Percentiles rank a stretch among this genome's conserved stretches.
These are phyloP conservation scores for Stromatinia cepivora DNA, from an alignment of 2,329 filamentous ascomycete genomes.

Conservation along the genomic window DNA sequence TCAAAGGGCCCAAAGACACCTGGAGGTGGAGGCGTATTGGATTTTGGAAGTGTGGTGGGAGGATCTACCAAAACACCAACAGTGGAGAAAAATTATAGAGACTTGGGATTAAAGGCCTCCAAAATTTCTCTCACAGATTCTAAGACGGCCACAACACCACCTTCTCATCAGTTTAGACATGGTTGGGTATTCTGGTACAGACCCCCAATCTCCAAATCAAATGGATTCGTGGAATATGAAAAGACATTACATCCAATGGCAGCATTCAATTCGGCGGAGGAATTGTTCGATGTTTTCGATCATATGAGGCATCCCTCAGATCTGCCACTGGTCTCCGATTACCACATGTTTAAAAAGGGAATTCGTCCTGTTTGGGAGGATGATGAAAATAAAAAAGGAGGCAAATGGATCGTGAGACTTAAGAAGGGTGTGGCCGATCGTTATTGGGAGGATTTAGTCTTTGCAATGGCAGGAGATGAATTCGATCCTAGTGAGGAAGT, in stretches of 20 bases:
- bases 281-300: constrained; percentile 86
- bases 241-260: constrained; percentile 91
- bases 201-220: constrained; percentile 93
- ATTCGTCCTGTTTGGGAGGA: constrained; percentile 98
- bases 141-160: constrained; percentile 45
- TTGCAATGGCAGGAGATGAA: constrained; percentile 90
- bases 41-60: constrained; percentile 62
- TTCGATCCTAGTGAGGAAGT: constrained; percentile 91
- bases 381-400: constrained; percentile 91
- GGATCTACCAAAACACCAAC: constrained; percentile 53
- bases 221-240: constrained; percentile 85
- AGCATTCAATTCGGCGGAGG: constrained; percentile 77
- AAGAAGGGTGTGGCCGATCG: constrained; percentile 97
- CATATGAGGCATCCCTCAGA: constrained; percentile 88
- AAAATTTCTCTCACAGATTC: constrained; percentile 48
- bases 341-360: constrained; percentile 96
- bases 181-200: constrained; percentile 98
- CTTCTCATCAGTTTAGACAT: constrained; percentile 69
- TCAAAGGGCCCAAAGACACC: constrained; percentile 85
- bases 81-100: constrained; percentile 63
- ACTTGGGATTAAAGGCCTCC: constrained; percentile 41
- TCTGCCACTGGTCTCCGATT: constrained; percentile 91
- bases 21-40: constrained; percentile 76
- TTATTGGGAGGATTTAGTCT: constrained; percentile 92
- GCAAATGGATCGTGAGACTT: constrained; percentile 95